Conservation (phyloP, 768 basidiomycete genomes). For the Boletales sp. region DNA sequence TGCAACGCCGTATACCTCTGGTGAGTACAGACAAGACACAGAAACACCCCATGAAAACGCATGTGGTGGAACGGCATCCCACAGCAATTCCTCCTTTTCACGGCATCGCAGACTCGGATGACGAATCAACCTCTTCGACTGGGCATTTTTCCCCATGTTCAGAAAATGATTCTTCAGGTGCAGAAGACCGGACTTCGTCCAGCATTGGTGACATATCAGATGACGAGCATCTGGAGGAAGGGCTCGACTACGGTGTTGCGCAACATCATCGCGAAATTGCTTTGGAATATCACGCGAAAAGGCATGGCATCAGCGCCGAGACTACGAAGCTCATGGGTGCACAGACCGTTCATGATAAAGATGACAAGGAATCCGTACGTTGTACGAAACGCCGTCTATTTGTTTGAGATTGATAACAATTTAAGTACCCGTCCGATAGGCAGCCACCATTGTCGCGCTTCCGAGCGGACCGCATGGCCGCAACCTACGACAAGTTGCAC, state of each 20-base stretch:
- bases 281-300: slow-evolving; percentile 64
- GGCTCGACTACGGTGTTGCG: slow-evolving; percentile 56
- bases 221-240: slow-evolving; percentile 46
- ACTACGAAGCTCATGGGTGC: slow-evolving; percentile 49
- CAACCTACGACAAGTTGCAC: slow-evolving; percentile 44
- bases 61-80: slow-evolving; percentile 64
- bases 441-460: slow-evolving; percentile 62
- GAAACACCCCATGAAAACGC: slow-evolving; percentile 57
- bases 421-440: slow-evolving; percentile 32
- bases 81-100: slow-evolving; percentile 14
- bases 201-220: slow-evolving; percentile 27
- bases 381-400: neutral
- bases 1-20: slow-evolving; percentile 35
- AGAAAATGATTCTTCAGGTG: slow-evolving; percentile 23
- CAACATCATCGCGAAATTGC: slow-evolving; percentile 74
- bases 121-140: slow-evolving; percentile 51
- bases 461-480: slow-evolving; percentile 53
- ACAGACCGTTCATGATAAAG: slow-evolving; percentile 41
- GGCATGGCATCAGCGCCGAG: slow-evolving; percentile 51
- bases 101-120: slow-evolving; percentile 55
- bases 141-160: slow-evolving; percentile 31
- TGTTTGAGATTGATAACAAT: slow-evolving; percentile 1
- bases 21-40: slow-evolving; percentile 29
- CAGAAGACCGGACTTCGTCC: slow-evolving; percentile 15
- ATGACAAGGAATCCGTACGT: slow-evolving; percentile 45